Conservation (phyloP, 495 filamentous ascomycete species). For the Penicilliopsis zonata region DNA sequence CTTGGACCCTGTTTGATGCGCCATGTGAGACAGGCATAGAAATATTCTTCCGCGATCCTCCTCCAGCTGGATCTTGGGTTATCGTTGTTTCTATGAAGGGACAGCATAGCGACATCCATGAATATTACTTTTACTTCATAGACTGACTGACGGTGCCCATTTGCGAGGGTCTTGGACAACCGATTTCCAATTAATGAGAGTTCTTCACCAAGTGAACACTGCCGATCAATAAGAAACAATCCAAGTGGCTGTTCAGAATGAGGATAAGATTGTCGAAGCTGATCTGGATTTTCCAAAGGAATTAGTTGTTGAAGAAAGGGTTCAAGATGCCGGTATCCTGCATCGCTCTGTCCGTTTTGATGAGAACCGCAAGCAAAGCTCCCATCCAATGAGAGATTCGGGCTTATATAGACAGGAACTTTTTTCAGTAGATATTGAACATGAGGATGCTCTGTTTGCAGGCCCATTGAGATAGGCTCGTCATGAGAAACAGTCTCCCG, state of each 20-base stretch:
- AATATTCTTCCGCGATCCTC: constrained; percentile 15
- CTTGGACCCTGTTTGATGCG: neutral
- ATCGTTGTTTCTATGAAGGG: constrained; percentile 4
- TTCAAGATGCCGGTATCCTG: constrained; percentile 1
- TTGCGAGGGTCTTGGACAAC: neutral
- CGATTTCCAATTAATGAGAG: neutral
- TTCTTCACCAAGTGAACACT: neutral
- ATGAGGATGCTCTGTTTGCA: too few species aligned
- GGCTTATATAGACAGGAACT: constrained; percentile 14
- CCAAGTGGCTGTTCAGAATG: constrained; percentile 11
- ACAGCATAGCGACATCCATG: constrained; percentile 15
- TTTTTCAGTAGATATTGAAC: constrained; percentile 13
- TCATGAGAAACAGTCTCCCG: too few species aligned
- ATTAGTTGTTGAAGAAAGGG: constrained; percentile 10
- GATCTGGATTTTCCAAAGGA: constrained; percentile 1
- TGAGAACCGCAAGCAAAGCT: too few species aligned
- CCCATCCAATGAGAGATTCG: too few species aligned
- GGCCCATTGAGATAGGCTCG: too few species aligned
- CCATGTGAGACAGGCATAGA: constrained; percentile 26
- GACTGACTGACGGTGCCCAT: constrained; percentile 1
- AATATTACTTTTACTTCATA: constrained; percentile 22
- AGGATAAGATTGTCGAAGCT: constrained; percentile 14
- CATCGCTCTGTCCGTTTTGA: neutral
- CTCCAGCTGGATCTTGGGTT: constrained; percentile 20
- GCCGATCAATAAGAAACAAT: constrained; percentile 10